phyloP scores from a whole-genome alignment of 129 eudicot species.

The Deinandra increscens region DNA sequence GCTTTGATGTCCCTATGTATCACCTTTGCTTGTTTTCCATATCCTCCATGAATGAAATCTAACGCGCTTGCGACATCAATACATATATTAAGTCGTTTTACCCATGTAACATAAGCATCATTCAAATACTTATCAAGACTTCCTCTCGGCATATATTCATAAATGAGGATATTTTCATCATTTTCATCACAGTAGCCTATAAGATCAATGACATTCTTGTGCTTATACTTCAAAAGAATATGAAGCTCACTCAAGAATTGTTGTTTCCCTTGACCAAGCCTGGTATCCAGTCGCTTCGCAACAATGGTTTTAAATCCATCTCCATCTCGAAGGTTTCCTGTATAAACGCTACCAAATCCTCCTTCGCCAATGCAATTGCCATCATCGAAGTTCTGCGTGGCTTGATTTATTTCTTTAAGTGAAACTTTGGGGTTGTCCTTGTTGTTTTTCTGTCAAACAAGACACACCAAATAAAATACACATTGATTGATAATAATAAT shows the following conservation, averaged over 20 bases:
- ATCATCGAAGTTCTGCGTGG: not conserved
- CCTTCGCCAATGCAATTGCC: not conserved
- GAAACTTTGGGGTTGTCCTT: no score
- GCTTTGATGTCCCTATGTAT: no score
- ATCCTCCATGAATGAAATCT: no score
- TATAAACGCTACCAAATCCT: not conserved
- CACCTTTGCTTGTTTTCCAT: no score
- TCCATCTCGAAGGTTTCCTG: not conserved
- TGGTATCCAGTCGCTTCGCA: not conserved
- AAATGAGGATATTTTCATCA: not conserved
- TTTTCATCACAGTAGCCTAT: not conserved
- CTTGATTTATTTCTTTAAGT: not conserved
- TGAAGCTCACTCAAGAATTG: not conserved
- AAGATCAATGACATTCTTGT: slow-evolving; percentile 4
- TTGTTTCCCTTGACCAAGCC: not conserved
- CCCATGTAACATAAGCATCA: not conserved
- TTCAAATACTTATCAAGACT: slow-evolving; percentile 2
- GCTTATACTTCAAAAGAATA: slow-evolving; percentile 4
- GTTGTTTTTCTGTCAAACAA: not conserved
- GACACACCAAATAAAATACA: not conserved
- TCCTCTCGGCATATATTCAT: not conserved
- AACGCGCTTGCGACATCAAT: slow-evolving; percentile 1
- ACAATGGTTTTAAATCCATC: not conserved
- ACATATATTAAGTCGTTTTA: slow-evolving; percentile 1
- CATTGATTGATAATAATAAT: not conserved